Conservation (phyloP, 352 stramenopile species). For the Phytophthora capsici region DNA sequence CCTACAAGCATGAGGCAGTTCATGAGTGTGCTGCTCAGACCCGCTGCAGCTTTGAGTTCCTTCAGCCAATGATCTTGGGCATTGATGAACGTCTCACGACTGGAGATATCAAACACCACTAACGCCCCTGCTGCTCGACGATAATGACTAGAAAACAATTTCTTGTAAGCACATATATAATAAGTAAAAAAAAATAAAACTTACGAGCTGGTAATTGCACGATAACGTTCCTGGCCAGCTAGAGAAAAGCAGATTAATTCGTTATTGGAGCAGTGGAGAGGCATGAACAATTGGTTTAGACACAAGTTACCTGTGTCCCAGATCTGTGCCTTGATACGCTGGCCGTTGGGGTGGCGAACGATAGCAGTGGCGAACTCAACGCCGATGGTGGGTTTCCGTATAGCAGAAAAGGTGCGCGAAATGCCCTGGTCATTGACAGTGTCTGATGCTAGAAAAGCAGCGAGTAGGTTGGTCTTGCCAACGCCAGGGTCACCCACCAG, state of each 20-base stretch:
- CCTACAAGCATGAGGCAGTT: constrained; percentile 81
- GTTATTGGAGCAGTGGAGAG: not conserved
- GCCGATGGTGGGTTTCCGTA: constrained; percentile 80
- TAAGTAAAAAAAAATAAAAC: constrained; percentile 2
- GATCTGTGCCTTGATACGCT: constrained; percentile 85
- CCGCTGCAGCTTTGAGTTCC: constrained; percentile 70
- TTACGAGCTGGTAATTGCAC: constrained; percentile 86
- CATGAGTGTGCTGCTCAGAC: constrained; percentile 64
- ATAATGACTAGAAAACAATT: constrained; percentile 56
- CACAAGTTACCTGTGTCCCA: constrained; percentile 67
- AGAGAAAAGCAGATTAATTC: not conserved
- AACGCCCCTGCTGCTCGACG: constrained; percentile 73
- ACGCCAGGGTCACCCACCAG: constrained; percentile 86
- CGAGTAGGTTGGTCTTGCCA: constrained; percentile 92
- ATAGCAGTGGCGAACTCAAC: constrained; percentile 88
- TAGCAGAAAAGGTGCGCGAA: constrained; percentile 53
- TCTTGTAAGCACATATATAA: not conserved
- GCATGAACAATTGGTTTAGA: not conserved
- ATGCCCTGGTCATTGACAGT: constrained; percentile 40
- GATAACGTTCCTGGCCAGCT: constrained; percentile 81
- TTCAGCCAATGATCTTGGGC: constrained; percentile 78
- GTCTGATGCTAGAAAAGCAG: constrained; percentile 68
- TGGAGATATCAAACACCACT: constrained; percentile 83
- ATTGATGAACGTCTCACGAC: constrained; percentile 67
- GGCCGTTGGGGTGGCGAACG: constrained; percentile 71